Conservation (phyloP, 2,329 filamentous ascomycete genomes). For the Aspergillus spinulosporus region DNA sequence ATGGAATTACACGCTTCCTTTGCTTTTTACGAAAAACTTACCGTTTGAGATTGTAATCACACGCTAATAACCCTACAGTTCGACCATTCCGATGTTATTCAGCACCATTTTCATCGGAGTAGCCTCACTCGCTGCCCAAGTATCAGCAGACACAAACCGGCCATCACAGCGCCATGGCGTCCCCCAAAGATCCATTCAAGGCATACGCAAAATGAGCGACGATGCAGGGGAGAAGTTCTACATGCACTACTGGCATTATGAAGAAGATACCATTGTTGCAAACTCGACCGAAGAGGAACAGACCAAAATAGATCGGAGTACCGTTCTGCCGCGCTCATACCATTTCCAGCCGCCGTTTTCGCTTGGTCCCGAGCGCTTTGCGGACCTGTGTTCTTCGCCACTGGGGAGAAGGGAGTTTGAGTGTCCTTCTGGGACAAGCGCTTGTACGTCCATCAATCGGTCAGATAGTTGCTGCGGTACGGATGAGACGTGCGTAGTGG, state of each 20-base stretch:
- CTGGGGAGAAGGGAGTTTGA: slow-evolving; percentile 50
- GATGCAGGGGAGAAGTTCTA: slow-evolving; percentile 53
- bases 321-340: slow-evolving; percentile 18
- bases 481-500: slow-evolving; percentile 55
- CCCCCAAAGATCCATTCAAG: slow-evolving; percentile 24
- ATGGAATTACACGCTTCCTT: background rate
- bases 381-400: slow-evolving; percentile 11
- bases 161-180: slow-evolving; percentile 23
- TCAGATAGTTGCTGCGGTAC: slow-evolving; percentile 60
- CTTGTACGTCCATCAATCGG: slow-evolving; percentile 56
- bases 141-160: slow-evolving; percentile 8
- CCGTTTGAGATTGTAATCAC: background rate
- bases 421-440: slow-evolving; percentile 57
- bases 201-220: slow-evolving; percentile 44
- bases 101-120: slow-evolving; percentile 1
- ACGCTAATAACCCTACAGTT: background rate
- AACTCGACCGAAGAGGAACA: slow-evolving; percentile 2
- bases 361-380: slow-evolving; percentile 5
- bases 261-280: slow-evolving; percentile 6
- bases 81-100: slow-evolving; percentile 9
- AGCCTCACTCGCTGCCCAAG: slow-evolving; percentile 12
- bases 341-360: slow-evolving; percentile 16
- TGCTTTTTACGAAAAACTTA: background rate
- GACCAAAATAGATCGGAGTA: slow-evolving; percentile 5
- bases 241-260: slow-evolving; percentile 47